Evolutionary conservation across 192 early-diverging fungal genomes (phyloP), one percentile per base, ranked within the genome.

Genomic region (Mortierella antarctica): DNA sequence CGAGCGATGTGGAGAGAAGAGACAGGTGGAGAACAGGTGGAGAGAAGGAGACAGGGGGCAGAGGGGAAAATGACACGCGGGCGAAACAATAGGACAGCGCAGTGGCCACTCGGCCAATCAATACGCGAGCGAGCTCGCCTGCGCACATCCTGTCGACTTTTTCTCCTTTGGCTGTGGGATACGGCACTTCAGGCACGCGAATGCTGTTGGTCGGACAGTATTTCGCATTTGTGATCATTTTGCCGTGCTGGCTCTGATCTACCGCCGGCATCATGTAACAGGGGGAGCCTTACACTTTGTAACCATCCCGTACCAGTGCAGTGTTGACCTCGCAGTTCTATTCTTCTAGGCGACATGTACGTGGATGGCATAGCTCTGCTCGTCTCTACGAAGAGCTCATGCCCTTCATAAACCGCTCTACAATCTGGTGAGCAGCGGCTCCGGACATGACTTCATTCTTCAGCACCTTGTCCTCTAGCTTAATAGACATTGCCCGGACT

Each of bases 361-460:
- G 17, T 62, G 20, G 8, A 66, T 13, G 7, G 40, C 13, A 11
- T 52, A 0, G 5, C 7, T 65, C 31, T 13, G 64, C 15, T 12
- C 52, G 15, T 2, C 5, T 66, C 65, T 53, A 69, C 10, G 58
- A 68, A 13, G 62, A 51, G 40, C 11, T 70, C 63, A 74, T 62
- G 5, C 68, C 68, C 51, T 73, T 82, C 74, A 86, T 82, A 70
- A 87, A 88, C 53, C 59, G 62, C 66, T 86, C 86, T 59, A 88
- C 82, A 54, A 88, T 85, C 52, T 71, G 59, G 51, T 89, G 85
- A 7, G 86, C 85, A 4, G 88, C 88, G 17, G 67, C 70, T 14
- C 88, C 88, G 39, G 82, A 83, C 67, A 85, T 85, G 54, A 89
- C 64, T 49, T 86, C 74, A 39, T 87, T 87, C 49, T 70, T 49